Evolutionary conservation across 495 filamentous ascomycete genomes (phyloP).

Genomic region (Neurospora sp.): DNA sequence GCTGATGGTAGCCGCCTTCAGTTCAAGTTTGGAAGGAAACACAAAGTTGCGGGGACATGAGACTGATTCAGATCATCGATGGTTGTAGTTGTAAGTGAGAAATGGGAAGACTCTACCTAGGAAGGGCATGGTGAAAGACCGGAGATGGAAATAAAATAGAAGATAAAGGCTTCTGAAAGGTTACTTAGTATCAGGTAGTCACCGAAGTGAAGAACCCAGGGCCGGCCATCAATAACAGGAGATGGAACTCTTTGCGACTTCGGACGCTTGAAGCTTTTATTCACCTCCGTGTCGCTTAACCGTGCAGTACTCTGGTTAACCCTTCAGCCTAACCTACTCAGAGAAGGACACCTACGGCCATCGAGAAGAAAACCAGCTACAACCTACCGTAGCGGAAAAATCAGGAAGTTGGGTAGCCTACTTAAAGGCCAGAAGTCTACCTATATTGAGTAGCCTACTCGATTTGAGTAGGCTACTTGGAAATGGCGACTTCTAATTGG

Average conservation of each 20-base stretch:
- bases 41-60: background rate
- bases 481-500: too few species aligned
- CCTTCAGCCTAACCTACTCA: background rate
- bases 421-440: too few species aligned
- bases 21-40: background rate
- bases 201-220: background rate
- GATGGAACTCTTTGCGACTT: background rate
- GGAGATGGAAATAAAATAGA: background rate
- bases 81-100: background rate
- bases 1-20: background rate
- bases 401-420: too few species aligned
- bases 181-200: background rate
- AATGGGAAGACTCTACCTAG: background rate
- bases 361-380: too few species aligned
- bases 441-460: too few species aligned
- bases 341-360: too few species aligned
- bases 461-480: too few species aligned
- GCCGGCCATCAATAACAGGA: background rate
- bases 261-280: background rate
- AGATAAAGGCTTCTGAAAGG: background rate
- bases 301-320: background rate
- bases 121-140: background rate
- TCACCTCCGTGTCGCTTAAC: background rate
- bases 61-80: background rate
- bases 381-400: too few species aligned